These are phyloP conservation scores for Lodderomyces elongisporus DNA, from an alignment of 1,139 yeast species.

Conservation along the genomic window DNA sequence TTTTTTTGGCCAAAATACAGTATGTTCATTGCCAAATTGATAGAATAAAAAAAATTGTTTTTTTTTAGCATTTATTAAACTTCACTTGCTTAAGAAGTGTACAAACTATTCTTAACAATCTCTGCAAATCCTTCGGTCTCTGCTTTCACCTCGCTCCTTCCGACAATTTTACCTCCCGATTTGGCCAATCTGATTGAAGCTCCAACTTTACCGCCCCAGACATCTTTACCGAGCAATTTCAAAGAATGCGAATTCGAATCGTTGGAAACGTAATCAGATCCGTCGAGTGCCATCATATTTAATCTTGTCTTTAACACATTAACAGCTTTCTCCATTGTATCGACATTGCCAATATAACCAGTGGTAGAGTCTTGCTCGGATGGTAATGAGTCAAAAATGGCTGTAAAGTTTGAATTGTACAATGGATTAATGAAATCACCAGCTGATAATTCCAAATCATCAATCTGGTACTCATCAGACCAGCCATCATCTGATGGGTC, in stretches of 20 bases:
- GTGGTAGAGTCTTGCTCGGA: conserved; percentile 25
- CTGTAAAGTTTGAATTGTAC: conserved; percentile 72
- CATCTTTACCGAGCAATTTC: conserved; percentile 79
- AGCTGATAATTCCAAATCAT: conserved; percentile 66
- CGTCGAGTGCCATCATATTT: conserved; percentile 78
- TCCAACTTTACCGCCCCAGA: conserved; percentile 69
- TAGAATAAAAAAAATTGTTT: too few relatives aligned
- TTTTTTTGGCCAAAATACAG: too few relatives aligned
- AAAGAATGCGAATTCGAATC: conserved; percentile 65
- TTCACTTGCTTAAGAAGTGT: conserved; percentile 6
- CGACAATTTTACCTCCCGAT: conserved; percentile 65
- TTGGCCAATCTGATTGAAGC: conserved; percentile 67
- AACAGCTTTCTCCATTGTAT: conserved; percentile 34
- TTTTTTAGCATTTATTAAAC: too few relatives aligned
- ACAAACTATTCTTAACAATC: conserved; percentile 41
- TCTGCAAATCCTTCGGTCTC: conserved; percentile 49
- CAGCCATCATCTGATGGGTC: conserved; percentile 77
- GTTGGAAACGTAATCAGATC: conserved; percentile 61
- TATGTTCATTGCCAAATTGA: too few relatives aligned
- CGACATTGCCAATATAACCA: conserved; percentile 29
- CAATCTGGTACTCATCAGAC: conserved; percentile 90
- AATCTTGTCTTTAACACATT: conserved; percentile 53
- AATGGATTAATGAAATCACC: conserved; percentile 83
- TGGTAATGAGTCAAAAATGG: conserved; percentile 67
- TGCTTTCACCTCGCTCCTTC: conserved; percentile 69